Evolutionary conservation across 2,329 filamentous ascomycete genomes (phyloP).

Genomic region (Tolypocladium inflatum): DNA sequence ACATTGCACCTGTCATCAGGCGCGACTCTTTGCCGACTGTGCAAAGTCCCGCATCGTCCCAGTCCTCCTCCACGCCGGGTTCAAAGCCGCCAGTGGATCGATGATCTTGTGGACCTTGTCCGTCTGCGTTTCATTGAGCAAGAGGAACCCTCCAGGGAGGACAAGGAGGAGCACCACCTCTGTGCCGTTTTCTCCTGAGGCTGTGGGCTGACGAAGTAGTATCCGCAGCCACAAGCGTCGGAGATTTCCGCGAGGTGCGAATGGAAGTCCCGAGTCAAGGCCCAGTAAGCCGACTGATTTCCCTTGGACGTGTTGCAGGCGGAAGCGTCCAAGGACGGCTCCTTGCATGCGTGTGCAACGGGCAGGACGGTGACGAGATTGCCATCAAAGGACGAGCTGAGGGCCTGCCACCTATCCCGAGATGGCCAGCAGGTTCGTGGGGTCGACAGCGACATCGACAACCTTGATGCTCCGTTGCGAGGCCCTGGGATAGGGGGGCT

Average conservation of each 20-base stretch:
- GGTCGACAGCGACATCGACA: too few species aligned
- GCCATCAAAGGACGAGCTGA: too few species aligned
- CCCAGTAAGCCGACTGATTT: conserved; percentile 21
- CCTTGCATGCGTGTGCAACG: too few species aligned
- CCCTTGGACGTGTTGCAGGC: too few species aligned
- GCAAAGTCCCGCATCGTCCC: conserved; percentile 11
- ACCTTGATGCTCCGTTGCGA: too few species aligned
- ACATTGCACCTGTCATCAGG: background rate
- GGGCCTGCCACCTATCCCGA: too few species aligned
- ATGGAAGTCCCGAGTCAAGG: conserved; percentile 17
- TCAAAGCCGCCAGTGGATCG: conserved; percentile 16
- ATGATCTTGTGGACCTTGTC: conserved; percentile 2
- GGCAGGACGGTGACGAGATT: too few species aligned
- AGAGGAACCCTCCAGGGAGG: conserved; percentile 2
- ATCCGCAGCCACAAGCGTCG: conserved; percentile 25
- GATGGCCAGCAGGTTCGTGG: too few species aligned
- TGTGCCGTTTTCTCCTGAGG: conserved; percentile 2
- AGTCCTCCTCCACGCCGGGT: conserved; percentile 30
- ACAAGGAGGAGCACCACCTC: background rate
- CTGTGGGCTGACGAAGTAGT: conserved; percentile 21
- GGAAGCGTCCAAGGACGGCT: too few species aligned
- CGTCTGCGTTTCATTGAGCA: conserved; percentile 4
- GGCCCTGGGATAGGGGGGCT: too few species aligned
- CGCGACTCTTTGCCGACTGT: conserved; percentile 1
- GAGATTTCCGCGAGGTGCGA: conserved; percentile 22